Base-by-base conservation (phyloP, 2,329 filamentous ascomycete species). In the Botrytis deweyae region DNA sequence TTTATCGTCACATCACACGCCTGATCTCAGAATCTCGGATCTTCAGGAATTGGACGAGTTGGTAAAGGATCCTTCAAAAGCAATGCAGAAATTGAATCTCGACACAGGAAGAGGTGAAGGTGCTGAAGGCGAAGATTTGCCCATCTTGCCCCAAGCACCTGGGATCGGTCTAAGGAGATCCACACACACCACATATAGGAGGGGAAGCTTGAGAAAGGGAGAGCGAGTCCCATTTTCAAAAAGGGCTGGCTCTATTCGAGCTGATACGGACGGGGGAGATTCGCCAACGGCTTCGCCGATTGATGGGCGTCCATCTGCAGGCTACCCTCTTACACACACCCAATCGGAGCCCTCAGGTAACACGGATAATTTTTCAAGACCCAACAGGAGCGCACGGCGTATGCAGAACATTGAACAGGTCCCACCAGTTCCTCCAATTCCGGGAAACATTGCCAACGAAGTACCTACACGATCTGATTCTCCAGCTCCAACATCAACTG, bases 141-240 rank as follows among this genome's bases (percentile, higher is more conserved):
- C 95, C 10, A 97, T 98, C 76, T 84, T 98, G 61, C 93, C 94
- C 1, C 88, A 92, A 73, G 90, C 88, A 73, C 90, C 90, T 1
- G 93, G 93, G 5, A 90, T 92, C 82, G 93, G 93, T 46, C 84
- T 99, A 67, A 92, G 96, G 78, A 89, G 96, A 75, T 98, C 96
- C 20, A 99, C 94, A 33, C 89, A 93, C 72, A 99, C 96, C 8
- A 95, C 93, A 40, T 98, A 98, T 82, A 87, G 95, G 79, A 93
- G 90, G 78, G 95, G 95, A 49, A 98, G 95, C 84, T 82, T 97
- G 76, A 91, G 92, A 69, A 93, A 91, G 77, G 92, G 93, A 38
- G 92, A 96, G 75, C 88, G 92, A 72, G 86, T 90, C 5, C 90
- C 92, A 0, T 92, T 94, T 77, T 92, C 93, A 1, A 93, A 93